phyloP scores from a whole-genome alignment of 1,284 basidiomycete species.

The Marasmius fiardii region DNA sequence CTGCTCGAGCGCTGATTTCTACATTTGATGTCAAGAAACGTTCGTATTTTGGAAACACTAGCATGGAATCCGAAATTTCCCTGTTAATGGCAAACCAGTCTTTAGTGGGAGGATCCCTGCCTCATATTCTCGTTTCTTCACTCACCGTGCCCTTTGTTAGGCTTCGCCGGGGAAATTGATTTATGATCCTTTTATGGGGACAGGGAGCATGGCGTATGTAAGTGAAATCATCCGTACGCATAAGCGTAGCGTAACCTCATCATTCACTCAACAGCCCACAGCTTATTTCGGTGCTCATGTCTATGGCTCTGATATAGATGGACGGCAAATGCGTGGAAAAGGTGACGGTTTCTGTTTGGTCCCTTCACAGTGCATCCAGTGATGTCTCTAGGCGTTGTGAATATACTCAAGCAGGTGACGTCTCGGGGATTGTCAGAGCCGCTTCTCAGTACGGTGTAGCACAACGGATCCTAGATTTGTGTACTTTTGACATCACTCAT shows the following conservation, averaged over 20 bases:
- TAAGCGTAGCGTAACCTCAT: background rate
- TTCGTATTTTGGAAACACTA: slow-evolving; percentile 92
- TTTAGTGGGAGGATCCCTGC: slow-evolving; percentile 46
- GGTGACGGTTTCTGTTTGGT: slow-evolving; percentile 31
- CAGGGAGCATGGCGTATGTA: slow-evolving; percentile 94
- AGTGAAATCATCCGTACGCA: slow-evolving; percentile 20
- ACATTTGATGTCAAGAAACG: slow-evolving; percentile 90
- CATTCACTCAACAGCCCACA: slow-evolving; percentile 48
- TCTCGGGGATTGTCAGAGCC: slow-evolving; percentile 73
- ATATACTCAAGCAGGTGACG: slow-evolving; percentile 32
- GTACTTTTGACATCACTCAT: slow-evolving; percentile 88
- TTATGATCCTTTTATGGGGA: slow-evolving; percentile 97
- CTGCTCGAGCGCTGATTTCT: slow-evolving; percentile 64
- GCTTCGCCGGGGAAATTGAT: slow-evolving; percentile 86
- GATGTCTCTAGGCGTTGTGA: background rate
- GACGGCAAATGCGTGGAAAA: slow-evolving; percentile 95
- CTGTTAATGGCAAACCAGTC: slow-evolving; percentile 96
- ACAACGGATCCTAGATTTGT: slow-evolving; percentile 77
- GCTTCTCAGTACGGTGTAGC: slow-evolving; percentile 85
- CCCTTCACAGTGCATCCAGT: background rate
- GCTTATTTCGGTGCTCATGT: slow-evolving; percentile 88
- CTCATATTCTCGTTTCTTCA: background rate
- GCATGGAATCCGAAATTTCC: slow-evolving; percentile 96
- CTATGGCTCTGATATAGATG: slow-evolving; percentile 96
- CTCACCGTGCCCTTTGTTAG: slow-evolving; percentile 33